phyloP scores from a whole-genome alignment of 805 yeast species.

The Monosporozyma servazzii region DNA sequence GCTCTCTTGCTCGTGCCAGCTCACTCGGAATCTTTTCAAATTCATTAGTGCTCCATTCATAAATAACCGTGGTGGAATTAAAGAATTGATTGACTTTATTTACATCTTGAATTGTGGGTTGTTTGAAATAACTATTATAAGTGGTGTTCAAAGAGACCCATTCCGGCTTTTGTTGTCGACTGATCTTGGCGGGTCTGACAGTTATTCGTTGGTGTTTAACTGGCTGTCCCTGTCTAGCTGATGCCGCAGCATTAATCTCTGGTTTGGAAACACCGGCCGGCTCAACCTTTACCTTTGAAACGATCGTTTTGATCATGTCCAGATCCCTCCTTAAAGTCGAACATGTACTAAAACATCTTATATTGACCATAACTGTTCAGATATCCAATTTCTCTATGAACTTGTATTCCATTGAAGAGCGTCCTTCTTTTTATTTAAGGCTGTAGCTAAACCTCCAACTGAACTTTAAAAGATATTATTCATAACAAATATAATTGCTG shows the following conservation, averaged over 20 bases:
- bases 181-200: background rate
- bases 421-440: too few species aligned
- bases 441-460: too few species aligned
- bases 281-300: background rate
- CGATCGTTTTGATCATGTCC: background rate
- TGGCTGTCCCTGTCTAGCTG: background rate
- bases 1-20: conserved; percentile 8
- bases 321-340: background rate
- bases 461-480: background rate
- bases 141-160: conserved; percentile 11
- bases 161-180: background rate
- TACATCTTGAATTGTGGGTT: conserved; percentile 11
- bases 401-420: too few species aligned
- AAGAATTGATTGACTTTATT: conserved; percentile 35
- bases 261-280: background rate
- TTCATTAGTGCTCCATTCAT: conserved; percentile 53
- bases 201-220: background rate
- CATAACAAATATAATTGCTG: too few species aligned
- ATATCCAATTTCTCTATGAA: too few species aligned
- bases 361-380: background rate
- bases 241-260: background rate
- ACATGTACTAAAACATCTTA: background rate
- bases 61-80: conserved; percentile 35
- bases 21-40: conserved; percentile 46
- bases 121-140: conserved; percentile 11